Base-by-base conservation (phyloP, 2,329 filamentous ascomycete species). In the Simplicillium aogashimaense region DNA sequence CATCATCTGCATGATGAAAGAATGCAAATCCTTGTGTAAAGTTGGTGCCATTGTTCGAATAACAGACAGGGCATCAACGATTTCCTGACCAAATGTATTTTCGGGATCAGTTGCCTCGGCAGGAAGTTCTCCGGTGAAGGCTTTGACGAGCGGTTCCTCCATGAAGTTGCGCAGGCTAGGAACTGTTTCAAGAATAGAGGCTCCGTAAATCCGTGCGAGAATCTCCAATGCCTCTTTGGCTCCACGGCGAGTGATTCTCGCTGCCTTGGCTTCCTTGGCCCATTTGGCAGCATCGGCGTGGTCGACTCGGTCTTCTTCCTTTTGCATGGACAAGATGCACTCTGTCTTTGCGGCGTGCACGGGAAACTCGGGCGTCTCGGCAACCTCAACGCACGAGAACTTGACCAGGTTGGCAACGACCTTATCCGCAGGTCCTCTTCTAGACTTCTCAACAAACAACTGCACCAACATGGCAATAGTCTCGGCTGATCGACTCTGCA, bases 331-430 rank as follows among this genome's bases (percentile, higher is more conserved):
- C 13, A 98, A 65, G 41, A 98, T 92, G 12, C 83, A 82, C 47
- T 81, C 79, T 35, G 82, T 84, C 53, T 94, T 82, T 34, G 70
- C 60, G 2, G 83, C 84, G 53, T 97, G 92, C 20, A 85, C 81
- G 4, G 82, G 78, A 57, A 97, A 97, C 54, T 97, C 92, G 0
- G 92, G 92, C 0, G 94, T 98, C 60, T 98, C 94, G 1, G 92
- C 90, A 2, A 94, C 94, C 57, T 98, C 92, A 53, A 95, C 87
- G 55, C 92, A 98, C 47, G 88, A 95, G 62, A 95, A 98, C 56
- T 95, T 97, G 64, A 94, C 86, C 39, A 98, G 64, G 55, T 98
- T 98, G 36, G 86, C 81, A 20, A 97, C 89, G 12, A 98, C 85
- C 65, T 98, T 98, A 59, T 95, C 89, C 13, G 92, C 89, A 11